These are phyloP conservation scores for Cryphonectria naterciae DNA, from an alignment of 2,329 filamentous ascomycete genomes.

Conservation along the genomic window DNA sequence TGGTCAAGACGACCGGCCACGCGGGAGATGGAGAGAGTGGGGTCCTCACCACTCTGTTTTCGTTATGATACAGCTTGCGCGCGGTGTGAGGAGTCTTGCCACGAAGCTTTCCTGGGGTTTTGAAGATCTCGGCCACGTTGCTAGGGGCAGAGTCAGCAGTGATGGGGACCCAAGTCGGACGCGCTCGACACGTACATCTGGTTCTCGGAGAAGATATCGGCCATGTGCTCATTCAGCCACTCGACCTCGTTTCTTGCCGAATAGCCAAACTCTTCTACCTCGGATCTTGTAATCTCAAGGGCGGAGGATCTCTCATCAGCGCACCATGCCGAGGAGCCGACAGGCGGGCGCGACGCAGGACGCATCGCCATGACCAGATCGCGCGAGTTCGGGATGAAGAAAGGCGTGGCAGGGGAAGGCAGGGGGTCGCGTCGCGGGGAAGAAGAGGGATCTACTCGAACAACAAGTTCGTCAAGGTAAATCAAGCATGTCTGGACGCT, in stretches of 20 bases:
- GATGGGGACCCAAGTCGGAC: background rate
- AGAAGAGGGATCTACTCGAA: conserved; percentile 8
- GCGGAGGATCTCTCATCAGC: conserved; percentile 81
- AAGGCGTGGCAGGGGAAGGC: background rate
- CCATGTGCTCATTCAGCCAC: conserved; percentile 99
- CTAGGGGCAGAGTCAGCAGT: conserved; percentile 50
- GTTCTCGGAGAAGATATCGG: conserved; percentile 84
- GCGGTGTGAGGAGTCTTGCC: conserved; percentile 78
- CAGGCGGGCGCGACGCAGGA: conserved; percentile 60
- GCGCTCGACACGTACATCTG: conserved; percentile 69
- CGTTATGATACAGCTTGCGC: conserved; percentile 61
- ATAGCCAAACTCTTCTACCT: conserved; percentile 91
- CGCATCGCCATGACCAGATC: conserved; percentile 47
- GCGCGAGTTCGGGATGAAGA: conserved; percentile 6
- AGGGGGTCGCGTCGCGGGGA: conserved; percentile 14
- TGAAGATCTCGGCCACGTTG: conserved; percentile 93
- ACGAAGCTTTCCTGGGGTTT: conserved; percentile 82
- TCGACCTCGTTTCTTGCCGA: conserved; percentile 92
- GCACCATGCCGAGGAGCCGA: conserved; percentile 86
- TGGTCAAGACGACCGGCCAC: background rate
- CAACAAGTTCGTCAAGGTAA: conserved; percentile 2
- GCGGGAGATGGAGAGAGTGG: background rate
- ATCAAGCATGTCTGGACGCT: conserved; percentile 25
- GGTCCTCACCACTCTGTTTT: conserved; percentile 64
- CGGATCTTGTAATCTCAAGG: conserved; percentile 73